Percentiles rank a stretch among this genome's conserved stretches.
These are phyloP conservation scores for Fraxinus floribunda DNA, from an alignment of 305 asterid species.

Conservation along the genomic window DNA sequence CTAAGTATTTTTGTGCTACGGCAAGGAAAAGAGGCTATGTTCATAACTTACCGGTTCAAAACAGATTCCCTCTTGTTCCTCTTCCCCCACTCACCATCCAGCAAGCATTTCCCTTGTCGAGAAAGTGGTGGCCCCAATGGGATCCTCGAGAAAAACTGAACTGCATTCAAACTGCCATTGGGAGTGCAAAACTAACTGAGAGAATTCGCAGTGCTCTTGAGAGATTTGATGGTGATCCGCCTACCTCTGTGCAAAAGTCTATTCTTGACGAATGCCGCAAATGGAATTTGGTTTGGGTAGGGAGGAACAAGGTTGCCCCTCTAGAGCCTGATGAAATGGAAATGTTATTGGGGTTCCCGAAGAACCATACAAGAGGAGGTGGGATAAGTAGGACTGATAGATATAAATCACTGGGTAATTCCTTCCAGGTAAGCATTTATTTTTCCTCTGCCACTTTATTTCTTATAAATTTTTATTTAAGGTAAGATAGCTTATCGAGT, in stretches of 20 bases:
- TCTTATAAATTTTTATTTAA: background rate
- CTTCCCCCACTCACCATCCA: slow-evolving; percentile 67
- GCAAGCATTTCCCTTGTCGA: slow-evolving; percentile 78
- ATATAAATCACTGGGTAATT: slow-evolving; percentile 81
- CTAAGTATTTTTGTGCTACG: slow-evolving; percentile 72
- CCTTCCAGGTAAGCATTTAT: slow-evolving; percentile 68
- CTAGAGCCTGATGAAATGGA: slow-evolving; percentile 87
- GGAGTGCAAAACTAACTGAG: slow-evolving; percentile 71
- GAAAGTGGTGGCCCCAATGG: slow-evolving; percentile 93
- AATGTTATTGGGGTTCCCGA: slow-evolving; percentile 78
- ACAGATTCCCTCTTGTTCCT: slow-evolving; percentile 75
- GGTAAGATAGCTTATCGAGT: background rate
- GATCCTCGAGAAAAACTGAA: slow-evolving; percentile 70
- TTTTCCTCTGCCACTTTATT: background rate
- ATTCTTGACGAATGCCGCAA: slow-evolving; percentile 70
- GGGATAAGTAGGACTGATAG: slow-evolving; percentile 89
- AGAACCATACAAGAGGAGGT: slow-evolving; percentile 90
- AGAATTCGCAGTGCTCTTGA: slow-evolving; percentile 75
- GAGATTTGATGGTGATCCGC: slow-evolving; percentile 59
- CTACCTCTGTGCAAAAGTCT: slow-evolving; percentile 41
- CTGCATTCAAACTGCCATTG: slow-evolving; percentile 81
- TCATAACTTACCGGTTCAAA: slow-evolving; percentile 70
- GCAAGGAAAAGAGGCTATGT: slow-evolving; percentile 88
- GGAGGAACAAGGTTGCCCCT: slow-evolving; percentile 82
- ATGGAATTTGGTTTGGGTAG: slow-evolving; percentile 95